These are phyloP conservation scores for Cercospora sojina DNA, from an alignment of 2,329 filamentous ascomycete genomes.

Conservation along the genomic window DNA sequence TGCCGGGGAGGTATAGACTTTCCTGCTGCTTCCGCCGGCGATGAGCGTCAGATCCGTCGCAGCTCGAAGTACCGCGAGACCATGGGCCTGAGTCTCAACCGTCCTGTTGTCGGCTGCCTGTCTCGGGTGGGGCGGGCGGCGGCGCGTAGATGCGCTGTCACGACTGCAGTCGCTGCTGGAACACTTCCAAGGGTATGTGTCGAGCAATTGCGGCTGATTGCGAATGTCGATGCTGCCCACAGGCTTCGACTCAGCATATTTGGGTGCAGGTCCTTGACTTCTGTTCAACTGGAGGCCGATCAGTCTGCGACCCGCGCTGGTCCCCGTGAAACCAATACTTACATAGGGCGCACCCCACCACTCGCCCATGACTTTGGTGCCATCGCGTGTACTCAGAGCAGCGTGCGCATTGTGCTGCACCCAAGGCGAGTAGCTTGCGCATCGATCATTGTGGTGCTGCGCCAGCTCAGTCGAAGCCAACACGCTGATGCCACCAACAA, in stretches of 20 bases:
- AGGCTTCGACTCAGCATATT: conserved; percentile 38
- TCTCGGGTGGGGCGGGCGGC: conserved; percentile 37
- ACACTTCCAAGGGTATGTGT: conserved; percentile 28
- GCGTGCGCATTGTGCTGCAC: conserved; percentile 74
- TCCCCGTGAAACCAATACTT: background rate
- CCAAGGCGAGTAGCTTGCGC: conserved; percentile 69
- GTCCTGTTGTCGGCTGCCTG: conserved; percentile 65
- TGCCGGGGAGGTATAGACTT: conserved; percentile 11
- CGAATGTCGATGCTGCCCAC: conserved; percentile 50
- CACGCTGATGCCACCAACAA: conserved; percentile 48
- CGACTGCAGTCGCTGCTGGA: conserved; percentile 17
- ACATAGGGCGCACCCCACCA: conserved; percentile 68
- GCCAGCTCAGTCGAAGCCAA: conserved; percentile 37
- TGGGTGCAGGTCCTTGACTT: conserved; percentile 25
- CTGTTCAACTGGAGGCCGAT: conserved; percentile 19
- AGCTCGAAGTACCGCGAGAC: conserved; percentile 73
- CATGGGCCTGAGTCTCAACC: conserved; percentile 84
- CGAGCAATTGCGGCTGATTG: conserved; percentile 41
- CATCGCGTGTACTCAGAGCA: conserved; percentile 63
- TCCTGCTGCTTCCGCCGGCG: conserved; percentile 30
- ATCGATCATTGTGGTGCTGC: conserved; percentile 58
- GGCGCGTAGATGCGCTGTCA: background rate
- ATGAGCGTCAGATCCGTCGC: conserved; percentile 49
- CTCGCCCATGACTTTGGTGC: conserved; percentile 66
- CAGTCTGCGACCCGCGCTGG: background rate